These are phyloP conservation scores for Suhomyces maxii DNA, from an alignment of 1,139 yeast species.

Conservation along the genomic window DNA sequence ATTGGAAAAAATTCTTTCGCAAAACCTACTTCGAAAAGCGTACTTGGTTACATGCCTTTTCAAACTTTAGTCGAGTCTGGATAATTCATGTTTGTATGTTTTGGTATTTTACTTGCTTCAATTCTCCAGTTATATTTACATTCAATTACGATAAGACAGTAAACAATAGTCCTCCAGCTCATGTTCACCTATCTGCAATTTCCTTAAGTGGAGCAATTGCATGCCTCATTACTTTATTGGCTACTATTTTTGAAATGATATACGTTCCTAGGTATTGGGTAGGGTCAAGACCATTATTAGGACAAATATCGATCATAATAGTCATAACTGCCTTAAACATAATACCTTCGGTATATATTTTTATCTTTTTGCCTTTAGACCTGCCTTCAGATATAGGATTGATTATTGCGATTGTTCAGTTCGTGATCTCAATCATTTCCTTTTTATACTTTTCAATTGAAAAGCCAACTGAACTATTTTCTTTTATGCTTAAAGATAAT, in stretches of 20 bases:
- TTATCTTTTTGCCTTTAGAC: conserved; percentile 54
- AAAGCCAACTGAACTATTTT: conserved; percentile 54
- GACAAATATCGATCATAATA: conserved; percentile 45
- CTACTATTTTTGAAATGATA: conserved; percentile 59
- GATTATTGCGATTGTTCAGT: conserved; percentile 56
- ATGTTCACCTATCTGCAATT: conserved; percentile 59
- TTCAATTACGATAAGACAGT: conserved; percentile 53
- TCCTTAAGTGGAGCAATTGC: conserved; percentile 75
- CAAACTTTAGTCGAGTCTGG: conserved; percentile 67
- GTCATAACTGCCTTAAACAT: conserved; percentile 49
- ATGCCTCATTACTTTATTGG: conserved; percentile 61
- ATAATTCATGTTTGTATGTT: conserved; percentile 72
- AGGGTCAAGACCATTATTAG: conserved; percentile 53
- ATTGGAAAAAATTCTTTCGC: conserved; percentile 57
- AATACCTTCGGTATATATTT: conserved; percentile 57
- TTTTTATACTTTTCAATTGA: conserved; percentile 57
- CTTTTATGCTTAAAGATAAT: conserved; percentile 14
- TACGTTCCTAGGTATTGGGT: conserved; percentile 75
- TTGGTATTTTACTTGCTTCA: conserved; percentile 53
- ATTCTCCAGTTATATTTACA: conserved; percentile 77
- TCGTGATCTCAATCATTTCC: conserved; percentile 59
- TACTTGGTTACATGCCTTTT: conserved; percentile 43
- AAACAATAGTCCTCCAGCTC: conserved; percentile 66
- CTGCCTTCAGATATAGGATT: conserved; percentile 51
- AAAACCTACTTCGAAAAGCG: conserved; percentile 76